These are phyloP conservation scores for Lachancea dasiensis DNA, from an alignment of 805 yeast genomes.

Conservation along the genomic window DNA sequence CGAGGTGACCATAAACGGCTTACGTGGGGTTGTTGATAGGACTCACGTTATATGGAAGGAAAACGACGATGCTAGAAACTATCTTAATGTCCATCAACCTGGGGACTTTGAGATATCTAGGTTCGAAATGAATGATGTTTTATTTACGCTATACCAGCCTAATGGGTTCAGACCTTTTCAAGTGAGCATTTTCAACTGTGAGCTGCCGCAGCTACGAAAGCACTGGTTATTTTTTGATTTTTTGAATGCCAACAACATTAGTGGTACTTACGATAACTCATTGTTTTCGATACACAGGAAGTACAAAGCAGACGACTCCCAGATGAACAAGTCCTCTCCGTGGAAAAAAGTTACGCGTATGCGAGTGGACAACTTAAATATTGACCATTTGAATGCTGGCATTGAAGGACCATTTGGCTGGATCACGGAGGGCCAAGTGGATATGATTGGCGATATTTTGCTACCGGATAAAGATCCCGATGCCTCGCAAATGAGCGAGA, in stretches of 20 bases:
- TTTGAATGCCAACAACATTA: conserved; percentile 72
- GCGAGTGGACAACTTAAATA: conserved; percentile 75
- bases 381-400: conserved; percentile 88
- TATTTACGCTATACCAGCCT: conserved; percentile 80
- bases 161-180: conserved; percentile 73
- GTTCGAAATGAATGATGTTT: conserved; percentile 76
- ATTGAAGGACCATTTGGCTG: conserved; percentile 95
- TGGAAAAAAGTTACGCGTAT: conserved; percentile 68
- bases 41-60: conserved; percentile 80
- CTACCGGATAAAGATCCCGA: conserved; percentile 62
- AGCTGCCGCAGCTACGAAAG: conserved; percentile 69
- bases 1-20: conserved; percentile 72
- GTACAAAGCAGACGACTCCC: conserved; percentile 19
- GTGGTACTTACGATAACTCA: conserved; percentile 91
- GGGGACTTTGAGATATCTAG: conserved; percentile 92
- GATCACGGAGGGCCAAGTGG: conserved; percentile 90
- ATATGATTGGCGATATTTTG: conserved; percentile 85
- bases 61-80: conserved; percentile 76
- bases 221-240: conserved; percentile 93
- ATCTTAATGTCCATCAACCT: conserved; percentile 62
- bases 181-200: conserved; percentile 83
- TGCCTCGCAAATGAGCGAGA: conserved; percentile 38
- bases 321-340: conserved; percentile 25
- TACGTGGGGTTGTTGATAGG: conserved; percentile 90
- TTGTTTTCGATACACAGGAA: conserved; percentile 81